Base-by-base conservation (phyloP, 192 early-diverging fungal species). In the Endogone sp. region DNA sequence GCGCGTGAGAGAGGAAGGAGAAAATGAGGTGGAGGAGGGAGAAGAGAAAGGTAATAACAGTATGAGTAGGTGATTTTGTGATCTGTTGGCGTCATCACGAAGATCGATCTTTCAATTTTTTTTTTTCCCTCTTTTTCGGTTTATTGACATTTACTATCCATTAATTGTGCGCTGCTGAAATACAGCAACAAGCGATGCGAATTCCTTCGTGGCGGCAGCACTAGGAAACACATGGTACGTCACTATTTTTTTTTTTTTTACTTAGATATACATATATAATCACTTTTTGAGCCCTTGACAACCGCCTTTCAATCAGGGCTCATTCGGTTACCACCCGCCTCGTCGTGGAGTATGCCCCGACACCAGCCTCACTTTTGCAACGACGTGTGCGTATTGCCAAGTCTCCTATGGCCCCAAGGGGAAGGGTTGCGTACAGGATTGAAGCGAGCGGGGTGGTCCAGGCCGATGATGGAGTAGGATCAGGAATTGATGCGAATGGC, bases 301-400 rank as follows among this genome's bases (percentile, higher is more conserved):
- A n/a, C n/a, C n/a, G n/a, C n/a, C n/a, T n/a, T n/a, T n/a, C n/a
- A n/a, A n/a, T n/a, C 0, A 49, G 37, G 37, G 63, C 63, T 11
- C 63, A 64, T 25, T 64, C 55, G 0, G 63, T 64, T 8, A 64
- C 63, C 63, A 64, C 63, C 55, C 63, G 63, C 23, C 63, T 64
- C 26, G 26, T 27, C 4, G 23, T 64, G 8, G 37, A 55, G 30
- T 27, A 64, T 11, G 4, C 8, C 1, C 37, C 37, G 6, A 49
- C 37, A 6, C 37, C 16, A 6, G 1, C 37, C 37, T 11, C 37
- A 16, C 37, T 1, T 16, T 49, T 16, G 37, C 16, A 11, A 16
- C 37, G 37, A 11, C 37, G 37, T 16, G 37, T 49, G 37, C 37
- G 37, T 16, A 16, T 49, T 1, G 37, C 37, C 37, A 49, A 49